phyloP scores from a whole-genome alignment of 176 grass and related monocot genomes.

The Rhipidocladum racemiflorum region DNA sequence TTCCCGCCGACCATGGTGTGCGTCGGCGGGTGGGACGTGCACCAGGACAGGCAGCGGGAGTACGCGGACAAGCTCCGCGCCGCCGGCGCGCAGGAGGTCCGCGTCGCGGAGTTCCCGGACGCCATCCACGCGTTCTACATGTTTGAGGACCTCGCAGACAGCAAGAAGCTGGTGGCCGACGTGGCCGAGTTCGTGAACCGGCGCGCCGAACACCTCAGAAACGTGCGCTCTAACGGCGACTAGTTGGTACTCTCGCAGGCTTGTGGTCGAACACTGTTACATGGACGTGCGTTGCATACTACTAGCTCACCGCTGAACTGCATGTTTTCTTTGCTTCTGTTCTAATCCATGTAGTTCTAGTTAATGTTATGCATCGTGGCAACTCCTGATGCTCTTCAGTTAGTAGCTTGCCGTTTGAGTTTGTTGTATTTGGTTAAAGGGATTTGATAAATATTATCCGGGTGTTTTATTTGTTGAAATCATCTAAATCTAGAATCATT shows the following conservation, averaged over 20 bases:
- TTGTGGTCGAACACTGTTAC: too few relatives aligned
- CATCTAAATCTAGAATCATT: too few relatives aligned
- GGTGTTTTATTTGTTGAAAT: too few relatives aligned
- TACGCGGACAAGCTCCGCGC: constrained; percentile 30
- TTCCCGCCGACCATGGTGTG: constrained; percentile 52
- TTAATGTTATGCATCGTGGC: too few relatives aligned
- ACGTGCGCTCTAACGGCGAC: neutral
- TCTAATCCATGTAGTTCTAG: too few relatives aligned
- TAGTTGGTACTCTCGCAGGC: neutral
- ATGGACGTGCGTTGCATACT: too few relatives aligned
- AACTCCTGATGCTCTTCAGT: too few relatives aligned
- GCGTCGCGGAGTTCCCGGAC: constrained; percentile 43
- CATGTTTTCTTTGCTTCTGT: too few relatives aligned
- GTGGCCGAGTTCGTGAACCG: constrained; percentile 49
- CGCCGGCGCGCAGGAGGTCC: constrained; percentile 10
- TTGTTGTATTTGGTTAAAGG: neutral
- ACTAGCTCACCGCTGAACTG: too few relatives aligned
- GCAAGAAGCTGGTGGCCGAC: constrained; percentile 15
- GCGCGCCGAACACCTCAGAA: neutral
- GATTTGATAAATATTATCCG: too few relatives aligned
- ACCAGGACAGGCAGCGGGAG: constrained; percentile 51
- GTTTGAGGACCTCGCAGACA: constrained; percentile 21
- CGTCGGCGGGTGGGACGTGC: constrained; percentile 51
- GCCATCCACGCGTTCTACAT: constrained; percentile 51
- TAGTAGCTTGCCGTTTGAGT: neutral